Evolutionary conservation across 192 early-diverging fungal genomes (phyloP), one percentile per base, ranked within the genome.

Genomic region (Endogone sp.): DNA sequence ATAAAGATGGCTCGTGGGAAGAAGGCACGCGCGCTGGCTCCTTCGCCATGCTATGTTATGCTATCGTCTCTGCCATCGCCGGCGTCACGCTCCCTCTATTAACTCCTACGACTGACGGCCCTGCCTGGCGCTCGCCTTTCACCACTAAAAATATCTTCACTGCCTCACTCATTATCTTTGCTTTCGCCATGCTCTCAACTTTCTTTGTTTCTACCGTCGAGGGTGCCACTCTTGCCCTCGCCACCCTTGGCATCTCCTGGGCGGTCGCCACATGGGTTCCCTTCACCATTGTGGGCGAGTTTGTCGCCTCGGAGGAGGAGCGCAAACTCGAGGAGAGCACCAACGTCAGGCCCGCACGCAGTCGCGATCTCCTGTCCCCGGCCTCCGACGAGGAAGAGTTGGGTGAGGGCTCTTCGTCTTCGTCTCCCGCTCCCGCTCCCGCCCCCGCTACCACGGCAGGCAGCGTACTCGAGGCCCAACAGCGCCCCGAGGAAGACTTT

Each of bases 221-320:
- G 4, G 71, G 79, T 11, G 94, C 94, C 0, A 90, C 89, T 0
- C 57, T 80, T n/a, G 67, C 95, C 13, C 79, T 97, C 72, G 89
- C 90, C 0, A 29, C 86, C 2, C 82, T 88, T 61, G 94, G 97
- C 25, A 77, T 97, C 26, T 82, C 92, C 1, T 99, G 95, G 94
- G 94, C 92, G 0, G 81, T 93, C n/a, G 85, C 87, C 20, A 77
- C 91, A 69, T 98, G 97, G 97, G 83, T 93, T n/a, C 97, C 97
- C 2, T 96, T 95, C 78, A 86, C 93, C 0, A 82, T 98, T 60
- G 82, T 98, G 3, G 94, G 95, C 29, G 92, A 93, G 71, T 86
- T 83, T 67, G 70, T 91, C n/a, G 76, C 76, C 24, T 72, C 78
- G 37, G 82, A 78, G 68, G 78, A 79, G 26, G 77, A 85, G 29